Conservation (phyloP, 2,329 filamentous ascomycete genomes). For the Chrysosporium queenslandicum region DNA sequence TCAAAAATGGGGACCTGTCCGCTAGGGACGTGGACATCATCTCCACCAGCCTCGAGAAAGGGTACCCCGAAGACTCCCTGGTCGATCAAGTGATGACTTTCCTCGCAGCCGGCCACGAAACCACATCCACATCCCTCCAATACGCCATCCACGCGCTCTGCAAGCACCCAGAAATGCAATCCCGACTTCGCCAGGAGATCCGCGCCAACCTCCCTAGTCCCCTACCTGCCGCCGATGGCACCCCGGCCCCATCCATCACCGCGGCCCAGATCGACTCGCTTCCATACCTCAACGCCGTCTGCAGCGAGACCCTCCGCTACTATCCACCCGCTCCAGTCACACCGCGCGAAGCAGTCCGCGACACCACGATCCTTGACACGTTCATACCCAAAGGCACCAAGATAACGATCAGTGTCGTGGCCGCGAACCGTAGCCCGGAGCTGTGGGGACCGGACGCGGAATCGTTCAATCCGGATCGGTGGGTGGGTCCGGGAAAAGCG, state of each 20-base stretch:
- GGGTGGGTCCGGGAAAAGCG: slow-evolving; percentile 45
- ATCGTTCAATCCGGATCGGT: slow-evolving; percentile 70
- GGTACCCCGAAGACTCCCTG: slow-evolving; percentile 70
- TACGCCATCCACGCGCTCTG: slow-evolving; percentile 65
- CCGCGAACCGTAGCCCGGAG: slow-evolving; percentile 56
- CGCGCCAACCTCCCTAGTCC: slow-evolving; percentile 49
- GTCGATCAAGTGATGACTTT: slow-evolving; percentile 87
- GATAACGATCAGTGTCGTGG: slow-evolving; percentile 54
- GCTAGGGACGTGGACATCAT: slow-evolving; percentile 59
- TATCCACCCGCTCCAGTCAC: slow-evolving; percentile 63
- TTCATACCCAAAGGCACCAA: slow-evolving; percentile 60
- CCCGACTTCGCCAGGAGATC: slow-evolving; percentile 58
- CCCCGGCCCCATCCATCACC: slow-evolving; percentile 38
- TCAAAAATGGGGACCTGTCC: slow-evolving; percentile 38
- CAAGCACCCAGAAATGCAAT: slow-evolving; percentile 55
- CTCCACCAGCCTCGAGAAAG: slow-evolving; percentile 66
- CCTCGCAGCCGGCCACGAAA: slow-evolving; percentile 72
- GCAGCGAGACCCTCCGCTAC: slow-evolving; percentile 65
- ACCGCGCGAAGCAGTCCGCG: slow-evolving; percentile 52
- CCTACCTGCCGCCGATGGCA: slow-evolving; percentile 43
- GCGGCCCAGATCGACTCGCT: slow-evolving; percentile 54
- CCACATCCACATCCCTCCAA: slow-evolving; percentile 63
- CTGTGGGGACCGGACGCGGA: slow-evolving; percentile 69
- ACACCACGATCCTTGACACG: slow-evolving; percentile 57
- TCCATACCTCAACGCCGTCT: slow-evolving; percentile 70